A percentile compares a stretch with the other conserved stretches of the same genome.
Evolutionary conservation across 805 yeast species (phyloP).

Genomic region (Yarrowia bubula): DNA sequence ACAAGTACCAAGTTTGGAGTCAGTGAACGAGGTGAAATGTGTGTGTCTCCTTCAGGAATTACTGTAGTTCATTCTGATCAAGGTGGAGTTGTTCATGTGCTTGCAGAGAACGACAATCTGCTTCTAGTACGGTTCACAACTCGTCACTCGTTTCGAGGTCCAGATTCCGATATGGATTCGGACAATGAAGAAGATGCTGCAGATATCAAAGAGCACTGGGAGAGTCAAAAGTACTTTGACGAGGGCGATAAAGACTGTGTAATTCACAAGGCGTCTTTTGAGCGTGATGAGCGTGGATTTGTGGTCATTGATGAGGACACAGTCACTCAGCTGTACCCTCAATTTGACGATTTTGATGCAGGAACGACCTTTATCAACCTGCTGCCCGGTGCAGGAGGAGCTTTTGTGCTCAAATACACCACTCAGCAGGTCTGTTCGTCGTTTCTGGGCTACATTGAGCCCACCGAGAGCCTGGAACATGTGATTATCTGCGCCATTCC

Average conservation of each 20-base stretch:
- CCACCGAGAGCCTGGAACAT: not conserved
- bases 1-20: not conserved
- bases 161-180: not conserved
- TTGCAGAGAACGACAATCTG: not conserved
- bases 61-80: not conserved
- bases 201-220: not conserved
- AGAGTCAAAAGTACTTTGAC: not conserved
- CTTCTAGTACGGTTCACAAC: not conserved
- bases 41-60: not conserved
- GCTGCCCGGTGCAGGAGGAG: not conserved
- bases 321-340: not conserved
- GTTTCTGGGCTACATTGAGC: not conserved
- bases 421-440: not conserved
- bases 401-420: not conserved
- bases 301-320: not conserved
- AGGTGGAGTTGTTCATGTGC: not conserved
- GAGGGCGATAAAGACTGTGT: not conserved
- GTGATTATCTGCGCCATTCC: not conserved
- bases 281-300: not conserved
- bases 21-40: not conserved
- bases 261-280: not conserved
- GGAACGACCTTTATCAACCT: not conserved
- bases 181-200: not conserved
- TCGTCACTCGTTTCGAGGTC: not conserved
- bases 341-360: not conserved